These are phyloP conservation scores for Neurospora tetraspora DNA, from an alignment of 495 filamentous ascomycete genomes.

Conservation along the genomic window DNA sequence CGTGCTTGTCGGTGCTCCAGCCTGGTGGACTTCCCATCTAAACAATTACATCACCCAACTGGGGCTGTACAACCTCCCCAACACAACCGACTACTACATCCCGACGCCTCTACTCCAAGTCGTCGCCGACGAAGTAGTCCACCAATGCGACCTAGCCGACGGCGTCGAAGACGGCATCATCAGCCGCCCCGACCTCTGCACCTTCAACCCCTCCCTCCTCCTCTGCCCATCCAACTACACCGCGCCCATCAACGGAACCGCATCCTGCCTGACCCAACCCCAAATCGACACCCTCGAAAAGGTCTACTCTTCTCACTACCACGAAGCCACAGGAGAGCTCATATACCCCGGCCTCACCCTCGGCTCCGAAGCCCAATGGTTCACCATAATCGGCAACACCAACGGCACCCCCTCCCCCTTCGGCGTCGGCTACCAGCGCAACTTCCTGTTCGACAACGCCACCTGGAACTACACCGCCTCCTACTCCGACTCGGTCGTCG, in stretches of 20 bases:
- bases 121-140: conserved; percentile 51
- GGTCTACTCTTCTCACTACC: conserved; percentile 45
- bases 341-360: conserved; percentile 42
- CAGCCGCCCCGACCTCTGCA: conserved; percentile 47
- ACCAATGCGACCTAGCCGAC: conserved; percentile 54
- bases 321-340: conserved; percentile 35
- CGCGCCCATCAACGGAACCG: conserved; percentile 8
- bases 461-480: conserved; percentile 29
- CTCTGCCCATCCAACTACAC: conserved; percentile 31
- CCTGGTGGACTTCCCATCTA: conserved; percentile 41
- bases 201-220: conserved; percentile 40
- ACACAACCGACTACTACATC: conserved; percentile 40
- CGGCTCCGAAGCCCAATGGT: conserved; percentile 22
- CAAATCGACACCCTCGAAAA: conserved; percentile 47
- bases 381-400: conserved; percentile 12
- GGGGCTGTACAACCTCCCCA: conserved; percentile 28
- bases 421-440: conserved; percentile 25
- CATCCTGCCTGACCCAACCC: conserved; percentile 42
- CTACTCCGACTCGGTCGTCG: conserved; percentile 1
- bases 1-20: conserved; percentile 30
- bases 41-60: conserved; percentile 33
- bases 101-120: conserved; percentile 35
- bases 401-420: conserved; percentile 15
- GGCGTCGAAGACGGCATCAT: conserved; percentile 55
- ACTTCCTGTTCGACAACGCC: conserved; percentile 34